Conservation (phyloP, 805 yeast genomes). For the Zygotorulaspora florentina region DNA sequence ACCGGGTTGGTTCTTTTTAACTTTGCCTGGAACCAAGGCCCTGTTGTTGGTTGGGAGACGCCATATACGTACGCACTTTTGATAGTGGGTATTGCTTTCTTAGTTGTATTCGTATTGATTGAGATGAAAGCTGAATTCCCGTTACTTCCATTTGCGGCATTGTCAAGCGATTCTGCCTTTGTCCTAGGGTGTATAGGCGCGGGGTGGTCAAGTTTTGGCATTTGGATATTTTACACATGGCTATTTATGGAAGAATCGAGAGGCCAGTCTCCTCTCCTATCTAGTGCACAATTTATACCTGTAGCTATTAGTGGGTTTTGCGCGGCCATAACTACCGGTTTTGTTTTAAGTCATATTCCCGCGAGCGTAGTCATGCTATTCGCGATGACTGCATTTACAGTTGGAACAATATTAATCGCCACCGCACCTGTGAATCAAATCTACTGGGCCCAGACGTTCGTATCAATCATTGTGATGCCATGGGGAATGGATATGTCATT, state of each 20-base stretch:
- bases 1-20: slow-evolving; percentile 53
- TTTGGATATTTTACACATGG: slow-evolving; percentile 57
- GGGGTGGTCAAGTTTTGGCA: slow-evolving; percentile 68
- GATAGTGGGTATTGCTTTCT: slow-evolving; percentile 41
- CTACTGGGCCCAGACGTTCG: slow-evolving; percentile 53
- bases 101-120: slow-evolving; percentile 40
- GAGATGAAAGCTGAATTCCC: slow-evolving; percentile 47
- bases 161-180: slow-evolving; percentile 42
- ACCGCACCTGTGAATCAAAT: slow-evolving; percentile 50
- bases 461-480: slow-evolving; percentile 46
- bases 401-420: slow-evolving; percentile 45
- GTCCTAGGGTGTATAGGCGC: slow-evolving; percentile 45
- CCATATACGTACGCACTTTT: slow-evolving; percentile 51
- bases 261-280: slow-evolving; percentile 39
- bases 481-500: slow-evolving; percentile 69
- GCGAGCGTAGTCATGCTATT: slow-evolving; percentile 44
- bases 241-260: slow-evolving; percentile 44
- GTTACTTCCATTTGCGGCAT: slow-evolving; percentile 44
- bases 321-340: slow-evolving; percentile 49
- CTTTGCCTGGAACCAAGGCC: slow-evolving; percentile 65
- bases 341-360: slow-evolving; percentile 38
- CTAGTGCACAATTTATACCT: slow-evolving; percentile 42
- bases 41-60: slow-evolving; percentile 54
- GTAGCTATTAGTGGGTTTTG: slow-evolving; percentile 45
- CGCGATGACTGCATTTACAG: slow-evolving; percentile 46